Evolutionary conservation across 345 rosid species (phyloP), one percentile per base, ranked within the genome.

Genomic region (Trapa incisa): DNA sequence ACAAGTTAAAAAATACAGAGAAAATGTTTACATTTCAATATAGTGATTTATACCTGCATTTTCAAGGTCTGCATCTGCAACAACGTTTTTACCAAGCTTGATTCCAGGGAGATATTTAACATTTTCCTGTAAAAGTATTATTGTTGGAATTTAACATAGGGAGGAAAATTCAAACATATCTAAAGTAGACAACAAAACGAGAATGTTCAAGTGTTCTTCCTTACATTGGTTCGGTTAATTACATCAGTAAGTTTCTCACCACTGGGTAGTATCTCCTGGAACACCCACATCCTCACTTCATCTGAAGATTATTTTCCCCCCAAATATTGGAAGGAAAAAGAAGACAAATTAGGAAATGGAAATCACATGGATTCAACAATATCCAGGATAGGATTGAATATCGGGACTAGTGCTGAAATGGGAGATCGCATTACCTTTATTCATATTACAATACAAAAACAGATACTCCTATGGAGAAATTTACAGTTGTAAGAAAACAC

Each of bases 281-380:
- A 94, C 53, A 94, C 99, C 99, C 97, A 91, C 95, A 94, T 94
- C 80, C 87, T 86, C 75, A 91, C 96, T 85, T 91, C 96, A 89
- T 91, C 99, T 94, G 92, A 72, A 73, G 47, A 79, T 60, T 62
- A 68, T 52, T 22, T 17, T 66, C 35, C 42, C 15, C 43, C 13
- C 9, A 7, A 16, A 70, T 17, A 56, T 56, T 56, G 50, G 62
- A 37, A n/a, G 8, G 61, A 16, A 48, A 47, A 35, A 32, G 29
- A 16, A 54, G 10, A 32, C 48, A 45, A 45, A 45, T 45, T 13
- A 45, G 48, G 11, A 45, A 45, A 45, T 54, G 35, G 10, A 54
- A 54, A 54, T 54, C 2, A 54, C 2, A 54, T 5, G 33, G n/a
- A 5, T 54, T 54, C 60, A 54, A 54, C 17, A 54, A 8, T 15